Percentiles rank a stretch among this genome's conserved stretches.
These are phyloP conservation scores for Raphanus hybrid DNA, from an alignment of 441 rosid genomes.

Conservation along the genomic window DNA sequence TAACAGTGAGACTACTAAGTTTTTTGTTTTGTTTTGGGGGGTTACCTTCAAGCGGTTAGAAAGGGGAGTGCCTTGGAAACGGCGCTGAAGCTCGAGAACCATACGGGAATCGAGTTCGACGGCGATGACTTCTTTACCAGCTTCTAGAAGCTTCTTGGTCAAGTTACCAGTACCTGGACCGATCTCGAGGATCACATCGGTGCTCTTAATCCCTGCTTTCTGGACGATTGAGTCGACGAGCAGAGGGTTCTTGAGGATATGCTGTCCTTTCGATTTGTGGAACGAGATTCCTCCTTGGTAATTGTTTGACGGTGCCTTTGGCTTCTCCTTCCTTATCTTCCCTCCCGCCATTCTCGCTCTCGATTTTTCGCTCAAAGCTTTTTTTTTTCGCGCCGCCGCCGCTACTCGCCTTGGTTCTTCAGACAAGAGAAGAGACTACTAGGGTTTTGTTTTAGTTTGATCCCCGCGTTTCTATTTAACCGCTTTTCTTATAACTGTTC, in stretches of 20 bases:
- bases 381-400: conserved; percentile 5
- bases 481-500: neutral
- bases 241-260: conserved; percentile 84
- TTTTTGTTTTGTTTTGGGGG: too few species aligned
- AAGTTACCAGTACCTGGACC: conserved; percentile 97
- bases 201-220: conserved; percentile 82
- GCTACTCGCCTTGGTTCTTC: neutral
- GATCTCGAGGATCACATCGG: conserved; percentile 86
- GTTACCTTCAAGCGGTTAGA: conserved; percentile 65
- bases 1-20: too few species aligned
- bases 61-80: conserved; percentile 80
- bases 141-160: conserved; percentile 89
- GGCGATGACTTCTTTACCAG: conserved; percentile 82
- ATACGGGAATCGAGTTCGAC: conserved; percentile 87
- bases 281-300: conserved; percentile 88
- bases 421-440: neutral
- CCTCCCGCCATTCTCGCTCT: conserved; percentile 76
- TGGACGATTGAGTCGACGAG: conserved; percentile 83
- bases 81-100: conserved; percentile 92
- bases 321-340: conserved; percentile 77
- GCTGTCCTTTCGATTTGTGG: conserved; percentile 92
- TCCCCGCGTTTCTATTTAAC: neutral
- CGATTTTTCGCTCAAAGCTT: neutral
- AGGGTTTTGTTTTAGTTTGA: conserved; percentile 19
- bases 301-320: conserved; percentile 61